Conservation (phyloP, 495 filamentous ascomycete genomes). For the Filosporella fistucella region DNA sequence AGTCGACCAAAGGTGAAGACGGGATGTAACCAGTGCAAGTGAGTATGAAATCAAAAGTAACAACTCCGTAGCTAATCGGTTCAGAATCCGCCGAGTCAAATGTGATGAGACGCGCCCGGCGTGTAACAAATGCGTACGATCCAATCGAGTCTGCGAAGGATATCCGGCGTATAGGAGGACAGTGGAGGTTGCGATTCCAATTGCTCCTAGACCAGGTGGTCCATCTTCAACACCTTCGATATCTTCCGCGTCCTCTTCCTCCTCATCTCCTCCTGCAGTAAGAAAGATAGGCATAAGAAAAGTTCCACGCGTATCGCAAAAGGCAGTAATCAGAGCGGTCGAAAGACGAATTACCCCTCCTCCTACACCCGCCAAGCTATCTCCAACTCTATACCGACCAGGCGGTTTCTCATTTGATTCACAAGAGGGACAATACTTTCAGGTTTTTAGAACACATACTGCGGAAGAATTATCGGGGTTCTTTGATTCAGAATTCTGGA, state of each 20-base stretch:
- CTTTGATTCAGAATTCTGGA: conserved; percentile 62
- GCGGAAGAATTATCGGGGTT: conserved; percentile 56
- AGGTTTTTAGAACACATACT: conserved; percentile 54
- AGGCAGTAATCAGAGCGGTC: neutral
- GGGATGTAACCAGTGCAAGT: conserved; percentile 56
- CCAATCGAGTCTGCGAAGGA: conserved; percentile 42
- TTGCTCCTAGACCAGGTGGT: conserved; percentile 17
- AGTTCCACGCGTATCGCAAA: conserved; percentile 9
- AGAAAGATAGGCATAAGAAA: conserved; percentile 6
- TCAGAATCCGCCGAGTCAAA: conserved; percentile 58
- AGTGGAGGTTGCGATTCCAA: conserved; percentile 12
- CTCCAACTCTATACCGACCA: conserved; percentile 14
- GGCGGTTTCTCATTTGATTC: conserved; percentile 20
- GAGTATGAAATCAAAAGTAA: conserved; percentile 20
- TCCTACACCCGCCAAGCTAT: conserved; percentile 24
- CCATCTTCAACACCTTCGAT: conserved; percentile 2
- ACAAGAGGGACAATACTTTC: conserved; percentile 51
- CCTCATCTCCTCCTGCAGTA: conserved; percentile 1
- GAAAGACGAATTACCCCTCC: conserved; percentile 29
- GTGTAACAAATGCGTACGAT: conserved; percentile 52
- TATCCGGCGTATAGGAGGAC: conserved; percentile 40
- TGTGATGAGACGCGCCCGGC: conserved; percentile 60
- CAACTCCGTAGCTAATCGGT: neutral
- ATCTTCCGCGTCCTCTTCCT: conserved; percentile 1
- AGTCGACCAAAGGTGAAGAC: conserved; percentile 32